Evolutionary conservation across 2,329 filamentous ascomycete species (phyloP).

Genomic region (Cladophialophora bantiana): DNA sequence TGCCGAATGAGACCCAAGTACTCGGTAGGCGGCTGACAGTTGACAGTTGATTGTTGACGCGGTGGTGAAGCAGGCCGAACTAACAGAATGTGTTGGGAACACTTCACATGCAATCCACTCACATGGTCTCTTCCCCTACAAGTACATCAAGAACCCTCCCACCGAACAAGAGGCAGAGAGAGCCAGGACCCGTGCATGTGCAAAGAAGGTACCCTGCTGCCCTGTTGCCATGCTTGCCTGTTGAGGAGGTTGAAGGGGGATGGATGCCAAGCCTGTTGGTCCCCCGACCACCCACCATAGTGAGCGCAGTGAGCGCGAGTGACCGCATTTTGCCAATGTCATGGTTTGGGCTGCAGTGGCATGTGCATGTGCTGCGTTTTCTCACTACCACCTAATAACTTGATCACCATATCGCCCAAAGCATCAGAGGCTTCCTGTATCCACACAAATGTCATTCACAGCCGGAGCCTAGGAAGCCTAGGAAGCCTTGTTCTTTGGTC

Average conservation of each 20-base stretch:
- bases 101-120: neutral
- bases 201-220: neutral
- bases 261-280: neutral
- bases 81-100: neutral
- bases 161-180: neutral
- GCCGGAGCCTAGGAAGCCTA: neutral
- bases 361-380: conserved; percentile 4
- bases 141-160: neutral
- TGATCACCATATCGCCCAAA: neutral
- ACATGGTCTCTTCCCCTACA: neutral
- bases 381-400: neutral
- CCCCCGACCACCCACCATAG: neutral
- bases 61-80: neutral
- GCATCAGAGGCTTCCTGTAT: neutral
- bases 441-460: neutral
- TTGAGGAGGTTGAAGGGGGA: neutral
- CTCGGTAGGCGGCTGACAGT: too few species aligned
- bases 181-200: neutral
- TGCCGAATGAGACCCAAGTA: neutral
- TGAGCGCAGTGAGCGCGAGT: too few species aligned
- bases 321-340: neutral
- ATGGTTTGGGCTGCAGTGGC: conserved; percentile 1
- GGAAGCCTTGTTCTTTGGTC: conserved; percentile 5
- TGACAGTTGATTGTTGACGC: neutral
- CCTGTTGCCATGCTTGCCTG: neutral